phyloP scores from a whole-genome alignment of 192 early-diverging fungal species.

The Coemansia reversa region DNA sequence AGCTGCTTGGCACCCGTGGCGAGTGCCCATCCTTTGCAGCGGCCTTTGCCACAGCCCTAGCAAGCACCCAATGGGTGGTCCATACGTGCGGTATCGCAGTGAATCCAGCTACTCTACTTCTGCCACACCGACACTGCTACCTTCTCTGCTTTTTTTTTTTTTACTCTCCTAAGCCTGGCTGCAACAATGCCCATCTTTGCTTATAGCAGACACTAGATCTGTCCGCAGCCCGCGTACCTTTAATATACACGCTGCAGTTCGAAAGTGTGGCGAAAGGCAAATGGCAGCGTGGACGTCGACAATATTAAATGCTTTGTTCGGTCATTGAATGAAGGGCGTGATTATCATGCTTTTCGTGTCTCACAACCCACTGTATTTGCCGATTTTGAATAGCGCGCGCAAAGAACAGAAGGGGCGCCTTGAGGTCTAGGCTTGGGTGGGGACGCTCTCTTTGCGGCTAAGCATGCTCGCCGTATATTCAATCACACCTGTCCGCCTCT shows the following conservation, averaged over 20 bases:
- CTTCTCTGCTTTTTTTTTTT: too few species aligned
- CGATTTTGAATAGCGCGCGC: slow-evolving; percentile 2
- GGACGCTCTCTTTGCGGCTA: neutral
- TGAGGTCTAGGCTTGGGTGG: neutral
- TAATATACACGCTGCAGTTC: neutral
- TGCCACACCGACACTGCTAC: too few species aligned
- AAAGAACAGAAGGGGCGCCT: neutral
- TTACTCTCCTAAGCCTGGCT: too few species aligned
- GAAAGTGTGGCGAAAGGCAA: slow-evolving; percentile 5
- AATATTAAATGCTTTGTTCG: slow-evolving; percentile 12
- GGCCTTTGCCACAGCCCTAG: too few species aligned
- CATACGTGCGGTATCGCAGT: too few species aligned
- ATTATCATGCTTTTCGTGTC: slow-evolving; percentile 6
- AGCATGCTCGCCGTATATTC: neutral
- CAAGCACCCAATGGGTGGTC: too few species aligned
- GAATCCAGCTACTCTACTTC: too few species aligned
- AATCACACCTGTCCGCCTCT: neutral
- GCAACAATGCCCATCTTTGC: too few species aligned
- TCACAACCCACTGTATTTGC: slow-evolving; percentile 1
- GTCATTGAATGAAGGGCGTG: slow-evolving; percentile 4
- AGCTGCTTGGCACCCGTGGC: too few species aligned
- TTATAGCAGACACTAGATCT: too few species aligned
- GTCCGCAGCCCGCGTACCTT: neutral
- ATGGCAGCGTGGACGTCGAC: slow-evolving; percentile 2
- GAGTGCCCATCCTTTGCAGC: too few species aligned